Conservation (phyloP, 306 rosid species). For the Canavalia ensiformis region DNA sequence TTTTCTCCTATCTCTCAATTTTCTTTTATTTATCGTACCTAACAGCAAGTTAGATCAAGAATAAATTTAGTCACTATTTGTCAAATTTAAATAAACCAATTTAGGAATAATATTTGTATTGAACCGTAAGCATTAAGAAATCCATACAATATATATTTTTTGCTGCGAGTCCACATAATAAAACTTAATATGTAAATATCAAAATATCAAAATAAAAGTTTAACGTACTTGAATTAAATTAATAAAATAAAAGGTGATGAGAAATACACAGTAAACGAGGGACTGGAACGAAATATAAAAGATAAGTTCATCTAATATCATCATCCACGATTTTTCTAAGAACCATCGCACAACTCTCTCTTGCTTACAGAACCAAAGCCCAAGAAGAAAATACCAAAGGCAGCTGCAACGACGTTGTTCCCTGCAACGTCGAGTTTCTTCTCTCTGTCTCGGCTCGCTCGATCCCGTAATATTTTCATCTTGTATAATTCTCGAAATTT, state of each 20-base stretch:
- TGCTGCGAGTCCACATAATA: too few relatives aligned
- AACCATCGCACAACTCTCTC: slow-evolving; percentile 37
- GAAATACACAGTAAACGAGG: slow-evolving; percentile 2
- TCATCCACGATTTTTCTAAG: slow-evolving; percentile 38
- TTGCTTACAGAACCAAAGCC: background rate
- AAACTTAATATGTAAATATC: too few relatives aligned
- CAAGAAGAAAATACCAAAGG: background rate
- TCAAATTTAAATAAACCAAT: too few relatives aligned
- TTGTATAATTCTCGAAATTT: background rate
- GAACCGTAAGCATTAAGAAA: too few relatives aligned
- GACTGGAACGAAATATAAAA: slow-evolving; percentile 37
- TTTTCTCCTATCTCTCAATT: too few relatives aligned
- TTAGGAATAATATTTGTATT: too few relatives aligned
- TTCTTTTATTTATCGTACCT: too few relatives aligned
- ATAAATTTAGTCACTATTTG: too few relatives aligned
- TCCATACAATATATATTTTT: too few relatives aligned
- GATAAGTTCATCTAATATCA: slow-evolving; percentile 38
- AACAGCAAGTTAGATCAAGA: too few relatives aligned
- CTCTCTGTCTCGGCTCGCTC: slow-evolving; percentile 22
- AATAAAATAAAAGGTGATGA: background rate
- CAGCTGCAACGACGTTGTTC: slow-evolving; percentile 34
- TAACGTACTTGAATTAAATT: background rate
- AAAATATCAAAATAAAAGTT: background rate
- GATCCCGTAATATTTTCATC: slow-evolving; percentile 35
- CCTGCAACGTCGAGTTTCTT: slow-evolving; percentile 6